These are phyloP conservation scores for Ganoderma resinaceum DNA, from an alignment of 1,284 basidiomycete species.

Conservation along the genomic window DNA sequence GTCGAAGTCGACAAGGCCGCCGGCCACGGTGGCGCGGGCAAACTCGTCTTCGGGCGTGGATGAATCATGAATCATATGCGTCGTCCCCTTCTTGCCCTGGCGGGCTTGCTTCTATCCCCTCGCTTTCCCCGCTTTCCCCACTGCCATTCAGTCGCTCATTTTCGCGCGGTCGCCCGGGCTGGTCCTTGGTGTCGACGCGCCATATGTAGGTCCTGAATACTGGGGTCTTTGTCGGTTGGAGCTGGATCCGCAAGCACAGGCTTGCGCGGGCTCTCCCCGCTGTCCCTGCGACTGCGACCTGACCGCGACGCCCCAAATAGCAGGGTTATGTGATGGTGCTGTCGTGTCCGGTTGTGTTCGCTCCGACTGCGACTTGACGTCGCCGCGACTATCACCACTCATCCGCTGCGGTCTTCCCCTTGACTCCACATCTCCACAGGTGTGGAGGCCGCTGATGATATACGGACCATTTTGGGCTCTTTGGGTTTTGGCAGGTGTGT, in stretches of 20 bases:
- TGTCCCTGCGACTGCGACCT: background rate
- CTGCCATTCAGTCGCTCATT: background rate
- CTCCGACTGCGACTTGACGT: background rate
- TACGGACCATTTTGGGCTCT: slow-evolving; percentile 10
- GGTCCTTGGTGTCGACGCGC: slow-evolving; percentile 6
- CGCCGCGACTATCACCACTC: background rate
- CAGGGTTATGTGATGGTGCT: background rate
- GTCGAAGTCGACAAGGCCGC: slow-evolving; percentile 63
- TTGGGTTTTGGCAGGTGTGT: slow-evolving; percentile 23
- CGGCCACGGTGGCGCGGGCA: slow-evolving; percentile 49
- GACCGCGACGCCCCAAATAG: background rate
- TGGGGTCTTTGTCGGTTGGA: slow-evolving; percentile 3
- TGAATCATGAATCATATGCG: slow-evolving; percentile 30
- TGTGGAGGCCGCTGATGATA: slow-evolving; percentile 22
- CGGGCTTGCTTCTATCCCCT: background rate
- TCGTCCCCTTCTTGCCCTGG: background rate
- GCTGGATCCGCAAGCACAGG: slow-evolving; percentile 6
- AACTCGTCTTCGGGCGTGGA: slow-evolving; percentile 55
- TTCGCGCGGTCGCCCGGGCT: background rate
- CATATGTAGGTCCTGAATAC: slow-evolving; percentile 2
- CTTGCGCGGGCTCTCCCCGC: slow-evolving; percentile 4
- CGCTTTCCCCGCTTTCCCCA: slow-evolving; percentile 1
- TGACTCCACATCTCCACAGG: background rate
- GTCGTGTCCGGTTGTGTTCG: background rate
- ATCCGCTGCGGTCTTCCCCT: background rate